Conservation (phyloP, 1,284 basidiomycete species). For the Ceratobasidium sp. region DNA sequence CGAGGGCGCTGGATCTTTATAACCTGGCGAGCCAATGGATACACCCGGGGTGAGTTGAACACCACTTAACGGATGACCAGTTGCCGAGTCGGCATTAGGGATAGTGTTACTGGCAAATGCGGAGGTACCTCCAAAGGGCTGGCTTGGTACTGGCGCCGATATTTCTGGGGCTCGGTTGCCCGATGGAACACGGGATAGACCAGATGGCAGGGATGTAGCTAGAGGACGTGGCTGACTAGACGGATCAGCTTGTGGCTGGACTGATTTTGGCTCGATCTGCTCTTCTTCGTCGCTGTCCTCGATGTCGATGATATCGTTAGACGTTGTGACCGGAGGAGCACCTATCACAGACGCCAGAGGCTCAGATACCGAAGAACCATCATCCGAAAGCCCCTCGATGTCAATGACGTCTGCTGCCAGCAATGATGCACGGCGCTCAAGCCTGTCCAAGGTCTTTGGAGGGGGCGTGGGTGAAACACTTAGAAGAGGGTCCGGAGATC, state of each 20-base stretch:
- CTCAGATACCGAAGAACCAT: background rate
- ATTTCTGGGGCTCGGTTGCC: background rate
- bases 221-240: background rate
- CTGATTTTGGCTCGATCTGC: background rate
- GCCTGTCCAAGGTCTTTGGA: background rate
- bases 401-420: slow-evolving; percentile 28
- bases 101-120: background rate
- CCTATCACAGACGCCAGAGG: background rate
- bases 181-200: background rate
- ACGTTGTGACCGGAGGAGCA: background rate
- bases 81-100: background rate
- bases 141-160: background rate
- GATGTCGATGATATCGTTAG: slow-evolving; percentile 16
- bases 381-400: slow-evolving; percentile 28
- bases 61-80: background rate
- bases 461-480: background rate
- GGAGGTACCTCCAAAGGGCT: background rate
- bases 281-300: slow-evolving; percentile 28
- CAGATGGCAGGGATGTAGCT: background rate
- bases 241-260: background rate
- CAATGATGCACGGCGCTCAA: slow-evolving; percentile 18
- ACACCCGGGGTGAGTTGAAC: background rate
- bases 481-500: background rate
- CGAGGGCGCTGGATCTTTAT: background rate
- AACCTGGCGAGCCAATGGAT: background rate